A percentile compares a stretch with the other conserved stretches of the same genome.
Evolutionary conservation across 257 asterid species (phyloP).

Genomic region (Voacanga thouarsii): DNA sequence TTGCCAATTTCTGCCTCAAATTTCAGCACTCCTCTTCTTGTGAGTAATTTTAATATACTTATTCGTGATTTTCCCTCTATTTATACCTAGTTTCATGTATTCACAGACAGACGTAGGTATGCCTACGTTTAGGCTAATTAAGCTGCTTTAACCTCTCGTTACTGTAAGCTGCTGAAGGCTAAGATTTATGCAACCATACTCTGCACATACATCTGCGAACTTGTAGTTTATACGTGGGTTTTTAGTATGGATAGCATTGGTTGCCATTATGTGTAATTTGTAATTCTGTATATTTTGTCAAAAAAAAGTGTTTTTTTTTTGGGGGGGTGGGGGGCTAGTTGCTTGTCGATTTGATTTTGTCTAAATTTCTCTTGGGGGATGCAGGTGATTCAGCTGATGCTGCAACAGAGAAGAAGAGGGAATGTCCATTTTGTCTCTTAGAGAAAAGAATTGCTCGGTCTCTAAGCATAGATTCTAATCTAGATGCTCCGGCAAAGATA

Average conservation of each 20-base stretch:
- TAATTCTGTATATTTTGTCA: neutral
- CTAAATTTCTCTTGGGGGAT: neutral
- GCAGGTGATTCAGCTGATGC: slow-evolving; percentile 71
- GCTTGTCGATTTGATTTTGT: neutral
- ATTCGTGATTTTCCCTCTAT: neutral
- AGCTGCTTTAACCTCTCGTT: neutral
- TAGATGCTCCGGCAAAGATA: slow-evolving; percentile 71
- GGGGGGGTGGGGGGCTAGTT: too few species aligned
- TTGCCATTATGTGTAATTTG: neutral
- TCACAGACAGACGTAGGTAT: neutral
- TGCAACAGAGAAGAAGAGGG: slow-evolving; percentile 76
- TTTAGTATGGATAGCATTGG: neutral
- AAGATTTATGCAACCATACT: neutral
- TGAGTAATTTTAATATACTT: slow-evolving; percentile 22
- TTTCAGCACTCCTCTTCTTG: slow-evolving; percentile 79
- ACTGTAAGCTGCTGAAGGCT: neutral
- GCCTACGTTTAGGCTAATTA: neutral
- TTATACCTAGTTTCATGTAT: neutral
- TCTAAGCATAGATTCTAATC: slow-evolving; percentile 52
- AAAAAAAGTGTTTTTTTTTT: neutral
- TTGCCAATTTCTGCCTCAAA: slow-evolving; percentile 87
- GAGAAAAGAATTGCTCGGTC: slow-evolving; percentile 85
- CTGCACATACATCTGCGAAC: neutral
- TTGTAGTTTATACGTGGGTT: neutral
- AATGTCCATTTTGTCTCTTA: slow-evolving; percentile 91